Base-by-base conservation (phyloP, 495 filamentous ascomycete genomes). In the Penicillium daleae region DNA sequence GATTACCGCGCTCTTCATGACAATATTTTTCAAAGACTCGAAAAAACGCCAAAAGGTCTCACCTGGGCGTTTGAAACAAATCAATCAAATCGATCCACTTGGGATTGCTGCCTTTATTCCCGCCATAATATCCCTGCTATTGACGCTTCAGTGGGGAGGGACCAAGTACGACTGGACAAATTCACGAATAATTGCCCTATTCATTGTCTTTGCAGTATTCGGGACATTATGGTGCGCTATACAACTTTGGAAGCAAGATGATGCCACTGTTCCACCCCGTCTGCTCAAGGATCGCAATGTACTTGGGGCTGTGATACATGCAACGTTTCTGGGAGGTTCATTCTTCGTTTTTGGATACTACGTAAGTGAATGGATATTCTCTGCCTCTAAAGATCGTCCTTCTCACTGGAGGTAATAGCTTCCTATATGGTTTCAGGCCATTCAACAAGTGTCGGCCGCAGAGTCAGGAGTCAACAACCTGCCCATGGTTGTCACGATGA, bases 371-470 rank as follows among this genome's bases (percentile, higher is more conserved):
- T 5, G 2, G 9, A 49, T 4, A 17, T 9, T 22, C 1, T 24
- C 6, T 32, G 15, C 15, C 13, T 39, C 53, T 4, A 46, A 33
- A 3, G 12, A 55, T 50, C 27, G 57, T 56, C 31, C 17, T 24
- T 15, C 26, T 51, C 59, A 68, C 55, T 62, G 19, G 12, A 5
- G 2, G 13, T 31, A 56, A 40, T 88, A 90, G 79, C 75, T 96
- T 8, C 92, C 93, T 0, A 89, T 94, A 65, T 97, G 90, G 89
- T 96, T 97, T 79, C 93, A 97, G 71, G 87, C 91, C 17, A 87
- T 96, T 67, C 87, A 93, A 70, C 85, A 83, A 46, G 84, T 82
- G 1, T 80, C 79, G 1, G 91, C 92, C 10, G 84, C 86, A 6
- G 72, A 84, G 32, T 92, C 89, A 1, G 93, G 93, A 46, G 88